These are phyloP conservation scores for Moniliophthora roreri DNA, from an alignment of 1,284 basidiomycete species.

Conservation along the genomic window DNA sequence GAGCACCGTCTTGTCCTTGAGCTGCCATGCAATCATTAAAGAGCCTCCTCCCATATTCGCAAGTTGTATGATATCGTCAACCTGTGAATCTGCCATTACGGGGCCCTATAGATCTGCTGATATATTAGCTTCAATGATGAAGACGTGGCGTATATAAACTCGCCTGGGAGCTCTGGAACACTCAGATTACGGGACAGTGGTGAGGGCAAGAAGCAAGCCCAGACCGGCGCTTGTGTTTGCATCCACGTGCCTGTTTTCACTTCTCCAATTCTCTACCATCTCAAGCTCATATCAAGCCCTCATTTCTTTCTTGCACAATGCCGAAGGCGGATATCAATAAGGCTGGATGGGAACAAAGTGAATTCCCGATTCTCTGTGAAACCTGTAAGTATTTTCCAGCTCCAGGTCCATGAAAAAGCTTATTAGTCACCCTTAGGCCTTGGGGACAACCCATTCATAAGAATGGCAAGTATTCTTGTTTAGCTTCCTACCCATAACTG, in stretches of 20 bases:
- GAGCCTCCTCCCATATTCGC: conserved; percentile 53
- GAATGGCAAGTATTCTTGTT: conserved; percentile 64
- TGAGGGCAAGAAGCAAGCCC: no score
- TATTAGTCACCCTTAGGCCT: conserved; percentile 53
- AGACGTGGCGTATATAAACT: no score
- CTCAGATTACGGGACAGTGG: no score
- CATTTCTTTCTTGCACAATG: conserved; percentile 33
- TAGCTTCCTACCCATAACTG: conserved; percentile 2
- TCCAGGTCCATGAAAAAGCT: conserved; percentile 2
- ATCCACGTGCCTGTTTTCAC: no score
- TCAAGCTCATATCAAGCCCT: not conserved
- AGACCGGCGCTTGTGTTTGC: no score
- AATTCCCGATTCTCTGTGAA: conserved; percentile 89
- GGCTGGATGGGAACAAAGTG: conserved; percentile 88
- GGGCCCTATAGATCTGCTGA: no score
- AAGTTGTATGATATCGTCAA: not conserved
- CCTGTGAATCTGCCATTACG: not conserved
- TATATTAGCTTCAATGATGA: no score
- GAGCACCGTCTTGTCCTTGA: conserved; percentile 79
- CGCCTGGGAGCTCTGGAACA: no score
- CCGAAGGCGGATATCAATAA: conserved; percentile 87
- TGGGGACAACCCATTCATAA: conserved; percentile 85
- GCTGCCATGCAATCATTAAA: conserved; percentile 85
- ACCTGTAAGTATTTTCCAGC: conserved; percentile 63
- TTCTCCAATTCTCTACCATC: not conserved